Evolutionary conservation across 805 yeast species (phyloP).

Genomic region (Saturnispora silvae): DNA sequence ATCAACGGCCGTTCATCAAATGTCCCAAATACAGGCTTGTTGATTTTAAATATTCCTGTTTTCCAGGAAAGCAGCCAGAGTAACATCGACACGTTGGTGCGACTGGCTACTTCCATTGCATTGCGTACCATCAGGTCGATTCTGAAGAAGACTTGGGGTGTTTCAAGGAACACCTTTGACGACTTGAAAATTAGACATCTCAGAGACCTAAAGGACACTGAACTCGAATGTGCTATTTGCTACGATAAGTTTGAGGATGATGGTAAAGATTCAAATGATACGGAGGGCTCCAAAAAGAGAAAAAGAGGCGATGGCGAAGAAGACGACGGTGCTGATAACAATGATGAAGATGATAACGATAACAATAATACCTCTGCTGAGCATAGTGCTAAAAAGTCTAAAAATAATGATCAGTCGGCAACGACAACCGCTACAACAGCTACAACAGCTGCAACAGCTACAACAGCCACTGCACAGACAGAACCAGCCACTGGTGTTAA

Average conservation of each 20-base stretch:
- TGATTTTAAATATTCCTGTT: slow-evolving; percentile 58
- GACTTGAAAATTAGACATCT: slow-evolving; percentile 32
- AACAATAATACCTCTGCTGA: no score
- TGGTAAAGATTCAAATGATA: slow-evolving; percentile 5
- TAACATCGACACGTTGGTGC: slow-evolving; percentile 47
- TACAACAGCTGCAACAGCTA: slow-evolving; percentile 14
- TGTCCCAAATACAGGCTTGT: slow-evolving; percentile 35
- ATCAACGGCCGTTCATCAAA: no score
- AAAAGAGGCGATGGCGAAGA: background rate
- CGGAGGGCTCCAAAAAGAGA: slow-evolving; percentile 8
- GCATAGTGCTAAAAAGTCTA: slow-evolving; percentile 6
- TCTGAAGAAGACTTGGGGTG: slow-evolving; percentile 39
- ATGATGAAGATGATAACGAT: slow-evolving; percentile 5
- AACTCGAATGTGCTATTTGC: slow-evolving; percentile 49
- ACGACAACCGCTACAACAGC: slow-evolving; percentile 1
- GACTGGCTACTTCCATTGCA: slow-evolving; percentile 63
- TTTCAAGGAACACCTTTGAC: slow-evolving; percentile 42
- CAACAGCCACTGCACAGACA: slow-evolving; percentile 5
- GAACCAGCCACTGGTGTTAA: background rate
- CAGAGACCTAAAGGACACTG: slow-evolving; percentile 22
- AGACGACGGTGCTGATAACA: background rate
- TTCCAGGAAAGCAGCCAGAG: slow-evolving; percentile 50
- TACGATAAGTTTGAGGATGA: slow-evolving; percentile 36
- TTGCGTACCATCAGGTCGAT: slow-evolving; percentile 48
- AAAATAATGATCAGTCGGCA: background rate